Base-by-base conservation (phyloP, 139 green algal species). In the Zygnema cylindricum region DNA sequence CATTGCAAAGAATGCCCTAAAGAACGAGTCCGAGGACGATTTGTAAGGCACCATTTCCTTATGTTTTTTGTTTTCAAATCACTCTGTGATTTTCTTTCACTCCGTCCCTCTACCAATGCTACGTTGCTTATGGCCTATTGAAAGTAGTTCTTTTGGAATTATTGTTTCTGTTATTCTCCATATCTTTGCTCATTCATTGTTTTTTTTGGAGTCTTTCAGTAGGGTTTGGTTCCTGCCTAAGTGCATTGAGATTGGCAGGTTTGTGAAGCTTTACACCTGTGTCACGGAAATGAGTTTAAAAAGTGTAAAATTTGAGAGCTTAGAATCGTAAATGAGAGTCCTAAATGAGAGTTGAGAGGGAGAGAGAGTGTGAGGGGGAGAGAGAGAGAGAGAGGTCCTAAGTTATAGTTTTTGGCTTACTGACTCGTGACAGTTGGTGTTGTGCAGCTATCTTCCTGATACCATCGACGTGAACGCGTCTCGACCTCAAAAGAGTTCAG, bases 21-120 rank as follows among this genome's bases (percentile, higher is more conserved):
- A 95, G 41, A 97, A 98, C 77, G 96, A 99, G 84, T 92, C 95
- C 32, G 95, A 97, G 86, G 97, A 99, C 76, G 97, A 99, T 41
- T 84, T 96, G 95, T 98, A 69, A 92, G 88, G 75, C 38, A 30
- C 82, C 73, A 1, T 35, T 32, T 57, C 32, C 30, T 83, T n/a
- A 25, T 25, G n/a, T 0, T 87, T 1, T 22, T 33, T 85, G 0
- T 16, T 0, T 16, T 1, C 23, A 49, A 11, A 30, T 92, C n/a
- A 43, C 33, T 33, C 79, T 41, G 42, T 89, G 0, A 1, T 30
- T 69, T 0, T 23, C 38, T 81, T n/a, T 36, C 69, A 36, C n/a
- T 36, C 3, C 25, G 21, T 86, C 2, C 57, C 55, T 86, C n/a
- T n/a, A n/a, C n/a, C n/a, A n/a, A n/a, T n/a, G n/a, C n/a, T n/a